Percentiles rank a stretch among this genome's conserved stretches.
These are phyloP conservation scores for Zoysia japonica DNA, from an alignment of 176 grass and related monocot species.

Conservation along the genomic window DNA sequence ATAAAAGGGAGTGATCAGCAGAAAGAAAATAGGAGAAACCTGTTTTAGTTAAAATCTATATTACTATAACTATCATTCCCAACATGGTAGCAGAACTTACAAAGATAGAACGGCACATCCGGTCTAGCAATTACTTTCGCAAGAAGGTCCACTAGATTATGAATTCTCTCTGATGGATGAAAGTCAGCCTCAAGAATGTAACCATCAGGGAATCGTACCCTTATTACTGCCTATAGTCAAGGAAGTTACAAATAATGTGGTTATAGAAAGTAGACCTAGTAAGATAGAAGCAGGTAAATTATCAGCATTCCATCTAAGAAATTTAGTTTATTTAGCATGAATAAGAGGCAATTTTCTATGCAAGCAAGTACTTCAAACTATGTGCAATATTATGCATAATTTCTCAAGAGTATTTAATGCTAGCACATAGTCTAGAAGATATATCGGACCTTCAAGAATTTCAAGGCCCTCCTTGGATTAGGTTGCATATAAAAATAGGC, in stretches of 20 bases:
- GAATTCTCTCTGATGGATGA: conserved; percentile 70
- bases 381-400: background rate
- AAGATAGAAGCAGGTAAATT: background rate
- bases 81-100: conserved; percentile 54
- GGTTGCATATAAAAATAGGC: background rate
- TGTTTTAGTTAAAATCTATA: background rate
- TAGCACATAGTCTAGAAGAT: too few relatives aligned
- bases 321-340: background rate
- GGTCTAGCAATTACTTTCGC: conserved; percentile 82
- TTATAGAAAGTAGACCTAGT: conserved; percentile 14
- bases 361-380: background rate
- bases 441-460: too few relatives aligned
- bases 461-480: too few relatives aligned
- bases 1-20: background rate
- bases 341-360: background rate
- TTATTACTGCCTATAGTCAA: conserved; percentile 70
- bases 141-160: conserved; percentile 78
- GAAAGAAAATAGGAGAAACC: background rate
- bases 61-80: background rate
- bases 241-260: conserved; percentile 8
- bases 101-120: conserved; percentile 94
- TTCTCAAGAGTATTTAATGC: conserved; percentile 16
- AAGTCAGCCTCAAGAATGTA: conserved; percentile 94
- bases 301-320: background rate
- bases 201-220: conserved; percentile 82